Evolutionary conservation across 1,284 basidiomycete species (phyloP).

Genomic region (Tausonia pullulans): DNA sequence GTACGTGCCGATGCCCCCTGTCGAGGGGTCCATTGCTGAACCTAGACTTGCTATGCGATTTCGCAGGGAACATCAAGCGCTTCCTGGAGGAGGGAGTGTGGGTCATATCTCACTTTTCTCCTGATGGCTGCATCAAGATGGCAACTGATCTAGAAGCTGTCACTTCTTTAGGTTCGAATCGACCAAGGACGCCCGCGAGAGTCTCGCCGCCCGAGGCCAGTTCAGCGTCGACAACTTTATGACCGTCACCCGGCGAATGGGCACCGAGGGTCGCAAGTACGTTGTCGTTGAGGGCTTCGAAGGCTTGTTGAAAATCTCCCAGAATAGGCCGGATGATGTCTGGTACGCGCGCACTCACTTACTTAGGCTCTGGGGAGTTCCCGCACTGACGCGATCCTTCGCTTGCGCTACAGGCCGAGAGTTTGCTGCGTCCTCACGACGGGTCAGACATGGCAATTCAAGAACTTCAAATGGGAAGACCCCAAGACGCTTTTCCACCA

Average conservation of each 20-base stretch:
- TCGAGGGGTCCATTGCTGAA: too few species aligned
- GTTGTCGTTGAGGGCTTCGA: constrained; percentile 88
- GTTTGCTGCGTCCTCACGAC: constrained; percentile 96
- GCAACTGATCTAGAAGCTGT: background rate
- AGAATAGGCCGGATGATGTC: constrained; percentile 1
- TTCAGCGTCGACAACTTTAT: constrained; percentile 70
- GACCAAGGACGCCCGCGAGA: constrained; percentile 54
- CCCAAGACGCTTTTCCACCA: constrained; percentile 85
- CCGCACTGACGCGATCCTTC: background rate
- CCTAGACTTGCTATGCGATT: too few species aligned
- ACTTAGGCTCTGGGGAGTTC: background rate
- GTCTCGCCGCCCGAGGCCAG: constrained; percentile 48
- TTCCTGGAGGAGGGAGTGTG: constrained; percentile 83
- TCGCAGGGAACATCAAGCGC: constrained; percentile 62
- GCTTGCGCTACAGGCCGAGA: constrained; percentile 47
- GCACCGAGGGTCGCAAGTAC: constrained; percentile 37
- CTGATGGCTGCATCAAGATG: background rate
- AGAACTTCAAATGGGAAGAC: constrained; percentile 90
- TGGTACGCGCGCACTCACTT: background rate
- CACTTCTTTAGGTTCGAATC: constrained; percentile 55
- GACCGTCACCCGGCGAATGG: constrained; percentile 51
- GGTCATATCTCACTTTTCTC: constrained; percentile 27
- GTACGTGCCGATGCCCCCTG: constrained; percentile 26
- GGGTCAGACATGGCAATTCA: constrained; percentile 95
- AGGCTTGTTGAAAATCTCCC: constrained; percentile 66